These are phyloP conservation scores for Reticulascus tulasneorum DNA, from an alignment of 2,329 filamentous ascomycete species.

Conservation along the genomic window DNA sequence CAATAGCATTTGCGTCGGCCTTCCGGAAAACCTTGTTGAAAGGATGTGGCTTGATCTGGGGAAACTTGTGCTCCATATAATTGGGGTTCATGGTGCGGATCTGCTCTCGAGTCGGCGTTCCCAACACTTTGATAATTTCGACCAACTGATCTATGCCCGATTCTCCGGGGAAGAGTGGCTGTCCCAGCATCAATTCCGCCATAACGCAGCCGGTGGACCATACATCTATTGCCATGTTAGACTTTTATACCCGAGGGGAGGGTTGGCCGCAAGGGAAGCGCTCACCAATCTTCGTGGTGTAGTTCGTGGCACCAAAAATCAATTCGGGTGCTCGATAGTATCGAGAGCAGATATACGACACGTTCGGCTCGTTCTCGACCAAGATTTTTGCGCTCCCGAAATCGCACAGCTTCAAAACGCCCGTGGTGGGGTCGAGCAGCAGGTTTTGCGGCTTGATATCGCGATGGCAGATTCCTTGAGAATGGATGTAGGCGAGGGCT, in stretches of 20 bases:
- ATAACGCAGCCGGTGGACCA: slow-evolving; percentile 99
- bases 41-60: slow-evolving; percentile 98
- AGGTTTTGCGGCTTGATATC: slow-evolving; percentile 99
- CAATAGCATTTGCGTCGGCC: slow-evolving; percentile 87
- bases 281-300: slow-evolving; percentile 99
- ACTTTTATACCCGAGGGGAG: not conserved
- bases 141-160: slow-evolving; percentile 98
- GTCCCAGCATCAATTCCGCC: slow-evolving; percentile 98
- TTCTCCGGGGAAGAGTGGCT: slow-evolving; percentile 95
- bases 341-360: slow-evolving; percentile 98
- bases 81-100: slow-evolving; percentile 99
- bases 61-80: slow-evolving; percentile 99
- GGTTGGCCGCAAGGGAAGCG: not conserved
- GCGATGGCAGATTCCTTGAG: slow-evolving; percentile 96
- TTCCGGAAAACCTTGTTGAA: slow-evolving; percentile 99
- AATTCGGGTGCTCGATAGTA: slow-evolving; percentile 98
- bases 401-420: slow-evolving; percentile 94
- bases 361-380: slow-evolving; percentile 97
- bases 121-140: slow-evolving; percentile 98
- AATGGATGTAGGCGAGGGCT: slow-evolving; percentile 97
- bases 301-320: slow-evolving; percentile 98
- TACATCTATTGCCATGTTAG: slow-evolving; percentile 62
- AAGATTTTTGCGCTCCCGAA: slow-evolving; percentile 98
- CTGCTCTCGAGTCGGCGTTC: slow-evolving; percentile 93
- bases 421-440: slow-evolving; percentile 83